Conservation (phyloP, 2,329 filamentous ascomycete species). For the Pseudofabraea citricarpa region DNA sequence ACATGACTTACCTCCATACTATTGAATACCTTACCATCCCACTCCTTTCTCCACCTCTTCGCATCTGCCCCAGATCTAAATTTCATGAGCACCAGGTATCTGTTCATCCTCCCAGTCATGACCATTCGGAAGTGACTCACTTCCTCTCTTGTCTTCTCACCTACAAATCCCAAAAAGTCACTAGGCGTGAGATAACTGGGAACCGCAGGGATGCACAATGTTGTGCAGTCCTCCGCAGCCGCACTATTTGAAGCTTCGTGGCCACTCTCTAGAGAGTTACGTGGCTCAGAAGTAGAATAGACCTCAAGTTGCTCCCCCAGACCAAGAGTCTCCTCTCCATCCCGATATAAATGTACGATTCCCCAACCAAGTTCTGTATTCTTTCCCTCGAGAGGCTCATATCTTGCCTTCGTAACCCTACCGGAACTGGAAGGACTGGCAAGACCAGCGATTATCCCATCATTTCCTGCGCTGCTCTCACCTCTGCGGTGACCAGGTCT, state of each 20-base stretch:
- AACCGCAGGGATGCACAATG: constrained; percentile 88
- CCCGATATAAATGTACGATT: constrained; percentile 88
- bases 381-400: constrained; percentile 62
- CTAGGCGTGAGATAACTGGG: constrained; percentile 89
- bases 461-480: constrained; percentile 31
- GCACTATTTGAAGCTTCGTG: constrained; percentile 20
- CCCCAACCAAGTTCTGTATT: constrained; percentile 85
- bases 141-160: constrained; percentile 77
- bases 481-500: constrained; percentile 32
- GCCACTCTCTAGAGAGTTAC: not conserved
- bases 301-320: constrained; percentile 39
- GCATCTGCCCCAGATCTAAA: constrained; percentile 74
- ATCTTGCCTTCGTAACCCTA: constrained; percentile 77
- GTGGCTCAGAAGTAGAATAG: constrained; percentile 10
- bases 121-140: constrained; percentile 95
- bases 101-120: constrained; percentile 79
- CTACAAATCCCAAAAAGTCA: constrained; percentile 88
- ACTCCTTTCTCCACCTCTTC: constrained; percentile 74
- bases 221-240: constrained; percentile 62
- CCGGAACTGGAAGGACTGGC: constrained; percentile 34
- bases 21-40: constrained; percentile 92
- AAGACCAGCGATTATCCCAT: constrained; percentile 20
- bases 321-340: constrained; percentile 67
- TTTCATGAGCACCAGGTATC: constrained; percentile 95
- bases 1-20: constrained; percentile 73